These are phyloP conservation scores for Amorphotheca resinae DNA, from an alignment of 495 filamentous ascomycete genomes.

Conservation along the genomic window DNA sequence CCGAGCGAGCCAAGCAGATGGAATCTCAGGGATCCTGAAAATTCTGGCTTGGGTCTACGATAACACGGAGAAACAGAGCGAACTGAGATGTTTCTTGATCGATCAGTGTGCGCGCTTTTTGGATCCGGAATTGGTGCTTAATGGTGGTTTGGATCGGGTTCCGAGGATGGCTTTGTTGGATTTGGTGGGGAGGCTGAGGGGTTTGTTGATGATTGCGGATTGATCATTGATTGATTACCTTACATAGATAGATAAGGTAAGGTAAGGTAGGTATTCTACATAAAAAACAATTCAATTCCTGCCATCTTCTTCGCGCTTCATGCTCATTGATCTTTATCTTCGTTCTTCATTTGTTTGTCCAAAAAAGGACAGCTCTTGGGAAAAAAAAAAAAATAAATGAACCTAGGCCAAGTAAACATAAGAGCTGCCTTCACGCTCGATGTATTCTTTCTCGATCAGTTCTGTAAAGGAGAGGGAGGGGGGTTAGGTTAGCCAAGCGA, in stretches of 20 bases:
- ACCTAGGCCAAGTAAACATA: conserved; percentile 86
- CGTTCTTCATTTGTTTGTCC: too few species aligned
- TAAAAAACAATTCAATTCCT: too few species aligned
- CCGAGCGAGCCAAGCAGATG: neutral
- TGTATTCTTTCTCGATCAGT: conserved; percentile 91
- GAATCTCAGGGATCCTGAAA: neutral
- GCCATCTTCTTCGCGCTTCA: too few species aligned
- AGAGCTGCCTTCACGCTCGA: conserved; percentile 68
- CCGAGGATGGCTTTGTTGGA: neutral
- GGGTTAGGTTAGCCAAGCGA: too few species aligned
- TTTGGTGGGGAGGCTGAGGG: neutral
- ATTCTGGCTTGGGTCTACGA: conserved; percentile 5
- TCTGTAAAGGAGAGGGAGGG: too few species aligned
- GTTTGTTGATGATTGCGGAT: too few species aligned
- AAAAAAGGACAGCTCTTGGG: too few species aligned
- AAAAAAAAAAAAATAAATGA: too few species aligned
- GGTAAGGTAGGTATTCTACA: too few species aligned
- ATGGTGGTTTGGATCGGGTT: neutral
- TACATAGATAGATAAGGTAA: too few species aligned
- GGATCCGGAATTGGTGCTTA: conserved; percentile 5
- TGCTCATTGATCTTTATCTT: too few species aligned
- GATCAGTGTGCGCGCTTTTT: conserved; percentile 7
- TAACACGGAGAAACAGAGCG: conserved; percentile 1
- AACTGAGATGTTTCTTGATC: conserved; percentile 4
- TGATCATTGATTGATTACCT: too few species aligned